Percentiles rank a stretch among this genome's conserved stretches.
Evolutionary conservation across 805 yeast species (phyloP).

Genomic region (Priceomyces fermenticarens): DNA sequence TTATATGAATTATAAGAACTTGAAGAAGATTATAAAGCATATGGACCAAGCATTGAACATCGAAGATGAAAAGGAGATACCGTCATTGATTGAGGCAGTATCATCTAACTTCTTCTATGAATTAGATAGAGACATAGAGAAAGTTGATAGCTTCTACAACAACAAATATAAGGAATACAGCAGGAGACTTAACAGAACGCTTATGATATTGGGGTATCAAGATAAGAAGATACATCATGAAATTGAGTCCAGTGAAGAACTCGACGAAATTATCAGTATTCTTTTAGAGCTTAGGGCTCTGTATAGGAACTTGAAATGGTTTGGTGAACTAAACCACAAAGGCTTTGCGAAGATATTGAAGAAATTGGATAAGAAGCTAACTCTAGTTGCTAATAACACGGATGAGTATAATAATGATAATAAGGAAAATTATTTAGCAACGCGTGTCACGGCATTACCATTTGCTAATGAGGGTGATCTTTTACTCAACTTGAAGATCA

Average conservation of each 20-base stretch:
- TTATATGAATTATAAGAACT: constrained; percentile 81
- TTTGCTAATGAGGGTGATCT: constrained; percentile 73
- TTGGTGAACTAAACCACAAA: constrained; percentile 85
- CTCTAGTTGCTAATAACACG: constrained; percentile 15
- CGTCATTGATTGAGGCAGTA: constrained; percentile 39
- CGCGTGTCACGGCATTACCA: constrained; percentile 70
- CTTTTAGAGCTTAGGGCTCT: constrained; percentile 72
- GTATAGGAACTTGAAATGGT: constrained; percentile 87
- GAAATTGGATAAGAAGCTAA: constrained; percentile 78
- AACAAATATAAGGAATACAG: constrained; percentile 71
- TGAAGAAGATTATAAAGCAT: constrained; percentile 76
- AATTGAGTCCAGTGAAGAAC: constrained; percentile 37
- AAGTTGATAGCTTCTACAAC: constrained; percentile 76
- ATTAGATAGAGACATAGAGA: constrained; percentile 77
- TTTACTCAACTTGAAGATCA: constrained; percentile 47
- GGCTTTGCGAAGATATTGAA: constrained; percentile 87
- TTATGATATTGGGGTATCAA: constrained; percentile 31
- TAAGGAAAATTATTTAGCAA: constrained; percentile 44
- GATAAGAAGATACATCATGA: constrained; percentile 22
- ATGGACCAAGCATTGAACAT: constrained; percentile 39
- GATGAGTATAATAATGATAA: constrained; percentile 29
- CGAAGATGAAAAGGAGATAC: constrained; percentile 19
- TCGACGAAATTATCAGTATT: constrained; percentile 45
- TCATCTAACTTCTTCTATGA: constrained; percentile 70
- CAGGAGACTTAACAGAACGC: constrained; percentile 55